A percentile compares a stretch with the other conserved stretches of the same genome.
phyloP scores from a whole-genome alignment of 768 basidiomycete genomes.

The Tephrocybe sp. region DNA sequence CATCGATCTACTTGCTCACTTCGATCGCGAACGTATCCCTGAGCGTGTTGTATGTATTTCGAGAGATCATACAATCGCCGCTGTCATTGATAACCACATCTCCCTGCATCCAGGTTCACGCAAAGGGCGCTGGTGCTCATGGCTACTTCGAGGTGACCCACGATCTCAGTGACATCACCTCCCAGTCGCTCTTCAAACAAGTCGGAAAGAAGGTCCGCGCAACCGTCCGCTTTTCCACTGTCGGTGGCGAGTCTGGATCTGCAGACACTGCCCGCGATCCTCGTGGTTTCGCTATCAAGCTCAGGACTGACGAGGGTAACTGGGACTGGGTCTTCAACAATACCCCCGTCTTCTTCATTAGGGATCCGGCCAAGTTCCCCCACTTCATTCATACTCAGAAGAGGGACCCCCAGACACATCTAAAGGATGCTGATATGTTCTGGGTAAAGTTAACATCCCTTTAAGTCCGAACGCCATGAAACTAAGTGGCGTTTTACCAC shows the following conservation, averaged over 20 bases:
- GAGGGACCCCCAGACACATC: conserved; percentile 87
- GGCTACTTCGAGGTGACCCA: conserved; percentile 92
- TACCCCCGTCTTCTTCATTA: conserved; percentile 89
- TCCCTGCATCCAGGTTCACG: conserved; percentile 59
- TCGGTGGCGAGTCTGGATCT: conserved; percentile 84
- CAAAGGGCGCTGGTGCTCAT: conserved; percentile 91
- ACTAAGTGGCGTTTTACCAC: conserved; percentile 20
- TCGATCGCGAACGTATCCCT: conserved; percentile 93
- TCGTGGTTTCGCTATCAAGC: conserved; percentile 88
- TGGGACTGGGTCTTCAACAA: conserved; percentile 93
- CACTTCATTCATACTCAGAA: conserved; percentile 96
- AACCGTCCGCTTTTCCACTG: conserved; percentile 92
- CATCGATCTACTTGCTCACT: conserved; percentile 88
- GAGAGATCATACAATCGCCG: conserved; percentile 18
- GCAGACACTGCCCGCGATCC: conserved; percentile 93
- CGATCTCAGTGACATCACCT: conserved; percentile 79
- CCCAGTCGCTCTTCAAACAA: conserved; percentile 60
- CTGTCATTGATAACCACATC: conserved; percentile 14
- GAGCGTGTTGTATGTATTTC: conserved; percentile 73
- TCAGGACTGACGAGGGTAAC: conserved; percentile 90
- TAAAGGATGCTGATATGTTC: conserved; percentile 85
- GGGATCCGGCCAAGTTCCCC: conserved; percentile 85
- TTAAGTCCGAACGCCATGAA: background rate
- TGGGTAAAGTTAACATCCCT: conserved; percentile 47
- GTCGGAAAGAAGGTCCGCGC: conserved; percentile 66